Conservation (phyloP, 75 land plant genomes). For the Ceratopteris richardii region DNA sequence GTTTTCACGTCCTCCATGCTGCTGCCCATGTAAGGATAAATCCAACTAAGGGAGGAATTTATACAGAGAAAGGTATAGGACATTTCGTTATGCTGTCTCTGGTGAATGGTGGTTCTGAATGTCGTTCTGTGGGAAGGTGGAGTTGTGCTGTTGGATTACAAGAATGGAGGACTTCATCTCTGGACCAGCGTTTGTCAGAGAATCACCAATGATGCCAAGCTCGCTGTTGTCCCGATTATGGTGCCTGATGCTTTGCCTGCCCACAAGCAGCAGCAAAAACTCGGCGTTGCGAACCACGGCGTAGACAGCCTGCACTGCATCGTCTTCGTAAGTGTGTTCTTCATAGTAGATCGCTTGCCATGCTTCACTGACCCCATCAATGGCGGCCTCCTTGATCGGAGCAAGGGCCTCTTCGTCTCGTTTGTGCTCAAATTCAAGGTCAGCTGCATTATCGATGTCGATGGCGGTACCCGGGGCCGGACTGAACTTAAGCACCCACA, state of each 20-base stretch:
- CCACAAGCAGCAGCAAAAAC: conserved; percentile 38
- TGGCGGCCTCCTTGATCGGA: too few species aligned
- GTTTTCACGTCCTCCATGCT: too few species aligned
- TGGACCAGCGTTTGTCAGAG: too few species aligned
- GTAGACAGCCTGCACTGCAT: neutral
- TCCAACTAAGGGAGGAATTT: too few species aligned
- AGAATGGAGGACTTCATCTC: too few species aligned
- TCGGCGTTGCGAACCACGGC: neutral
- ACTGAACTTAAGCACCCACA: conserved; percentile 37
- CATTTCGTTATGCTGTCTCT: too few species aligned
- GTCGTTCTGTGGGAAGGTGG: neutral
- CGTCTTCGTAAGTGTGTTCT: neutral
- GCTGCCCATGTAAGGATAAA: too few species aligned
- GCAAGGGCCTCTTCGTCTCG: neutral
- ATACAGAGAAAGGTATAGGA: too few species aligned
- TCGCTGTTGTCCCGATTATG: conserved; percentile 50
- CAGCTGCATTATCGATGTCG: neutral
- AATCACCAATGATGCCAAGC: conserved; percentile 62
- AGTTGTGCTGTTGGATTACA: conserved; percentile 62
- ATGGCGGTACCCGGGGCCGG: neutral
- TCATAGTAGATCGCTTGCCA: neutral
- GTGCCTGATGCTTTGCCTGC: neutral
- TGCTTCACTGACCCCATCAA: neutral
- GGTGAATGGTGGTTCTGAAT: neutral
- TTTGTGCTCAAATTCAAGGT: neutral